Evolutionary conservation across 495 filamentous ascomycete genomes (phyloP).

Genomic region (Neurospora sp.): DNA sequence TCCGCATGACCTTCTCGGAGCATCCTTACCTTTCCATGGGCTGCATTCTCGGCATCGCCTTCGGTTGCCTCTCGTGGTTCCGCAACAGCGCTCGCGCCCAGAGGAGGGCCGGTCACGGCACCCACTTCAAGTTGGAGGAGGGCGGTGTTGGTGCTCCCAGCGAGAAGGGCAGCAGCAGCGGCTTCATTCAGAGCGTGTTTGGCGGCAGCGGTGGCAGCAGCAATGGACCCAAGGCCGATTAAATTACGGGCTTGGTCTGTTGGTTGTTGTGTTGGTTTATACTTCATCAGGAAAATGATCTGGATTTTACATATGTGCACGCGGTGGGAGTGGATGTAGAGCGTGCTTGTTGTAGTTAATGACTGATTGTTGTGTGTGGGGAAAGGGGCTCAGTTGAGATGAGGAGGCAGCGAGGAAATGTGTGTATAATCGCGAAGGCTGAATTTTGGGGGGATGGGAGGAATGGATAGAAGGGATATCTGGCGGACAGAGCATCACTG

Average conservation of each 20-base stretch:
- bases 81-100: conserved; percentile 3
- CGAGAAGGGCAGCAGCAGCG: neutral
- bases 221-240: conserved; percentile 9
- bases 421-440: neutral
- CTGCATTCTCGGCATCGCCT: conserved; percentile 44
- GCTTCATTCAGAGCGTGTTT: neutral
- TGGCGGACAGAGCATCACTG: neutral
- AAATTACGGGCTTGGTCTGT: neutral
- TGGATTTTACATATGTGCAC: neutral
- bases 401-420: neutral
- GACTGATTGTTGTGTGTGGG: neutral
- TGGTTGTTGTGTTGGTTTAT: neutral
- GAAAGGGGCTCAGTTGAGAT: neutral
- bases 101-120: neutral
- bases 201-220: neutral
- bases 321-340: neutral
- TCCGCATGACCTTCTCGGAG: conserved; percentile 52
- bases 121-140: conserved; percentile 9
- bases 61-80: conserved; percentile 25
- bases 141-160: neutral
- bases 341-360: neutral
- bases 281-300: neutral
- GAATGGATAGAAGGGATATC: neutral
- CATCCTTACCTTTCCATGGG: conserved; percentile 66
- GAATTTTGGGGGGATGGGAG: neutral